Evolutionary conservation across 2,329 filamentous ascomycete species (phyloP).

Genomic region (Rasamsonia emersonii): DNA sequence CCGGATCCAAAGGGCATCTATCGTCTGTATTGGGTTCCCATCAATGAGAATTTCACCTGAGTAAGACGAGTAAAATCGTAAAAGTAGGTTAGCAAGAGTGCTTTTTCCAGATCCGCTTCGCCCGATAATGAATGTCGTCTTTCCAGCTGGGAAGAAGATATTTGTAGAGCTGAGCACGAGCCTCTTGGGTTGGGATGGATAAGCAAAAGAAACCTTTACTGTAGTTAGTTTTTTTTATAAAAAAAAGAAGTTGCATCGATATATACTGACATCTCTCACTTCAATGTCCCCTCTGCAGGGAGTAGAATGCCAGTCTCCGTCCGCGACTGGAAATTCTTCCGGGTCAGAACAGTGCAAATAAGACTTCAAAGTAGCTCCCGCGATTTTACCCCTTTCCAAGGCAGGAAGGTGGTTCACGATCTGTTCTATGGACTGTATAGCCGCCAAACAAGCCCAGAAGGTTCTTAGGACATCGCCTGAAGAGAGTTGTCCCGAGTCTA

Average conservation of each 20-base stretch:
- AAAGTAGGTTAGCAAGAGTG: constrained; percentile 70
- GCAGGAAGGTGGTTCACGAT: constrained; percentile 70
- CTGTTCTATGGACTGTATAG: constrained; percentile 65
- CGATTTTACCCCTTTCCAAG: constrained; percentile 69
- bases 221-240: constrained; percentile 2
- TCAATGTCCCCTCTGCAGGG: constrained; percentile 60
- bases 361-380: constrained; percentile 54
- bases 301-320: constrained; percentile 20
- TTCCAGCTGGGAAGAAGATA: constrained; percentile 62
- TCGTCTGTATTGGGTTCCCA: constrained; percentile 47
- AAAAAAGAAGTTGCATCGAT: neutral
- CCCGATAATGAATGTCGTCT: constrained; percentile 74
- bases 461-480: constrained; percentile 68
- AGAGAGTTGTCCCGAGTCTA: constrained; percentile 48
- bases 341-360: constrained; percentile 29
- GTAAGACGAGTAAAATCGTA: constrained; percentile 64
- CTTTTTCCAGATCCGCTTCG: constrained; percentile 88
- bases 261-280: constrained; percentile 51
- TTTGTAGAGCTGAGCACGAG: constrained; percentile 53
- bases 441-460: constrained; percentile 73
- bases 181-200: constrained; percentile 59
- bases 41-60: constrained; percentile 63
- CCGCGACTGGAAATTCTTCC: constrained; percentile 9
- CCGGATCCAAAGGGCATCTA: constrained; percentile 66
- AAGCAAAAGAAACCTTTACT: constrained; percentile 66